Evolutionary conservation across 108 stramenopile genomes (phyloP).

Genomic region (Cylindrotheca closterium): DNA sequence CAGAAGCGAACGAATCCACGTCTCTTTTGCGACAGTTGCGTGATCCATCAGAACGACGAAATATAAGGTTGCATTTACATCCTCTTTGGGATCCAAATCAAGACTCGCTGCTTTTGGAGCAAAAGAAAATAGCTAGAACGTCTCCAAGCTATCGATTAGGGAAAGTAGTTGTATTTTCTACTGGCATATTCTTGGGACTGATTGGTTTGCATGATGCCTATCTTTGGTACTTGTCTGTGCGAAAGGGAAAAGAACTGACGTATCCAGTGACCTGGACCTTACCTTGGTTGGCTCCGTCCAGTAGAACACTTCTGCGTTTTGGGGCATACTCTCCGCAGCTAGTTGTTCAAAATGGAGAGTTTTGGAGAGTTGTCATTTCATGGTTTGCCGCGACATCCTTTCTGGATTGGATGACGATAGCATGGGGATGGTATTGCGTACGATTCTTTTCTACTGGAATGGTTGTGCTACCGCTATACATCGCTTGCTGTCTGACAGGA

Average conservation of each 20-base stretch:
- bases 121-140: neutral
- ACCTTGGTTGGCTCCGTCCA: constrained; percentile 32
- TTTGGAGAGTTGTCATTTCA: constrained; percentile 21
- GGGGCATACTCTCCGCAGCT: constrained; percentile 35
- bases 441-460: constrained; percentile 18
- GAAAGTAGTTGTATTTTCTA: constrained; percentile 11
- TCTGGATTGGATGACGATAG: constrained; percentile 24
- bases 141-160: constrained; percentile 1
- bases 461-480: constrained; percentile 16
- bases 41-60: neutral
- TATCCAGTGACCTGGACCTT: constrained; percentile 24
- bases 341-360: constrained; percentile 8
- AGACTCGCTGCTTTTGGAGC: constrained; percentile 1
- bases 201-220: constrained; percentile 34
- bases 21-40: neutral
- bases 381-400: constrained; percentile 19
- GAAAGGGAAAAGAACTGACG: constrained; percentile 11
- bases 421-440: constrained; percentile 23
- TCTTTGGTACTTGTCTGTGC: constrained; percentile 23
- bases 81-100: constrained; percentile 3
- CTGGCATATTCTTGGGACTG: constrained; percentile 12
- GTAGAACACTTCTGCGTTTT: constrained; percentile 25
- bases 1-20: neutral
- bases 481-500: constrained; percentile 24
- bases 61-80: neutral